A percentile compares a stretch with the other conserved stretches of the same genome.
Conservation (phyloP, 371 early-diverging fungal species). For the Mucor mucedo region DNA sequence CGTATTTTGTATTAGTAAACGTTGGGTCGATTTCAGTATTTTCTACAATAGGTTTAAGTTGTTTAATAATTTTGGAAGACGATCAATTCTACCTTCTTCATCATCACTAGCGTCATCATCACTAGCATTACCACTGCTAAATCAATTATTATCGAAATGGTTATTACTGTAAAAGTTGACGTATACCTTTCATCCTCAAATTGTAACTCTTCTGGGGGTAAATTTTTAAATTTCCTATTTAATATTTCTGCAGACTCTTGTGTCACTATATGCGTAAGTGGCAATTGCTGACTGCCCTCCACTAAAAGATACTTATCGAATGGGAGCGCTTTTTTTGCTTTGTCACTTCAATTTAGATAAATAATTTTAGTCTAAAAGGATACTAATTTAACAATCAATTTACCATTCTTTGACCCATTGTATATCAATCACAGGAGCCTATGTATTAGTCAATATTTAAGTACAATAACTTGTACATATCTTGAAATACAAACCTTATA, state of each 20-base stretch:
- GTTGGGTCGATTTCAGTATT: constrained; percentile 33
- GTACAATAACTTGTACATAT: neutral
- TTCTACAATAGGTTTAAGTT: neutral
- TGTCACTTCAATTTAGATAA: constrained; percentile 15
- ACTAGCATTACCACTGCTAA: too few relatives aligned
- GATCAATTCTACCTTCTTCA: neutral
- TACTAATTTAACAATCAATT: neutral
- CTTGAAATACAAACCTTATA: constrained; percentile 18
- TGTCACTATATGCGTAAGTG: neutral
- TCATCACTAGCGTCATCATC: neutral
- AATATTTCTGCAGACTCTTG: constrained; percentile 13
- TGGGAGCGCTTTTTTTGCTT: constrained; percentile 20
- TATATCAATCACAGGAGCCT: constrained; percentile 34
- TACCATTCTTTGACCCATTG: constrained; percentile 50
- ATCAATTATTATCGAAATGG: too few relatives aligned
- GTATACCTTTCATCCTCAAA: constrained; percentile 7
- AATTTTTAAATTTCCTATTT: constrained; percentile 11
- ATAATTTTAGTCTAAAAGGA: neutral
- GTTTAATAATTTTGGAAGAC: too few relatives aligned
- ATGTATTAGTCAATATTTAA: neutral
- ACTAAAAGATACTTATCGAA: constrained; percentile 22
- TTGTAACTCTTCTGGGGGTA: constrained; percentile 12
- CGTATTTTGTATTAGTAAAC: constrained; percentile 48
- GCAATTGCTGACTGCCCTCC: neutral
- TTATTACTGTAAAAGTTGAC: too few relatives aligned